A percentile compares a stretch with the other conserved stretches of the same genome.
These are phyloP conservation scores for Nicotiana attenuata DNA, from an alignment of 257 asterid species.

Conservation along the genomic window DNA sequence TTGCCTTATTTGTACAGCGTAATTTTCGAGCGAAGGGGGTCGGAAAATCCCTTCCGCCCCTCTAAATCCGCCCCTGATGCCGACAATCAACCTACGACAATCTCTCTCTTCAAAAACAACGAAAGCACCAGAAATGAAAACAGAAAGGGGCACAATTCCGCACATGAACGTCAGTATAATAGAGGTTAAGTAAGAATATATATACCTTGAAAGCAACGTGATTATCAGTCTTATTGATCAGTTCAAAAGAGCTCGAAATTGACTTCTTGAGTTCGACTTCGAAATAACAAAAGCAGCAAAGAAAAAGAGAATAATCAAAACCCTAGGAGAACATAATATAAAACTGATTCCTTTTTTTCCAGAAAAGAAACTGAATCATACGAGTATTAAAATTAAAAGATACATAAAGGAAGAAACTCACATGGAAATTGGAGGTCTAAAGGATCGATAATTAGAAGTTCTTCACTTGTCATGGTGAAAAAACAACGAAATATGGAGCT, in stretches of 20 bases:
- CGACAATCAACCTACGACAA: not conserved
- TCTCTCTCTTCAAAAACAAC: not conserved
- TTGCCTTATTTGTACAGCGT: too few species aligned
- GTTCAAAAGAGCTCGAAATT: not conserved
- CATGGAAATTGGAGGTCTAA: constrained; percentile 14
- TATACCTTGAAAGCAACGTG: constrained; percentile 17
- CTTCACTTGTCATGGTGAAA: constrained; percentile 2
- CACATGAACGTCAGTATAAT: not conserved
- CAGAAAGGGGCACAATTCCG: not conserved
- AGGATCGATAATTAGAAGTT: constrained; percentile 9
- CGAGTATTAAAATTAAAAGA: not conserved
- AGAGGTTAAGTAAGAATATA: not conserved
- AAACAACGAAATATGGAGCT: not conserved
- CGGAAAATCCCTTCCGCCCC: too few species aligned
- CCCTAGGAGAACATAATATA: not conserved
- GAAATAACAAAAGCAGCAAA: not conserved
- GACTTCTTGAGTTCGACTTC: constrained; percentile 13
- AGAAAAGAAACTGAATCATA: not conserved
- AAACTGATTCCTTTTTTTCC: not conserved
- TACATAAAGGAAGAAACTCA: not conserved
- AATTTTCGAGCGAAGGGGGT: too few species aligned
- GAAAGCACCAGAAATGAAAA: not conserved
- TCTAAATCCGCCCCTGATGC: too few species aligned
- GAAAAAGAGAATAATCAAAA: not conserved
- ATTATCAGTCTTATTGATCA: constrained; percentile 8